These are phyloP conservation scores for Globisporangium paddicum DNA, from an alignment of 352 stramenopile genomes.

Conservation along the genomic window DNA sequence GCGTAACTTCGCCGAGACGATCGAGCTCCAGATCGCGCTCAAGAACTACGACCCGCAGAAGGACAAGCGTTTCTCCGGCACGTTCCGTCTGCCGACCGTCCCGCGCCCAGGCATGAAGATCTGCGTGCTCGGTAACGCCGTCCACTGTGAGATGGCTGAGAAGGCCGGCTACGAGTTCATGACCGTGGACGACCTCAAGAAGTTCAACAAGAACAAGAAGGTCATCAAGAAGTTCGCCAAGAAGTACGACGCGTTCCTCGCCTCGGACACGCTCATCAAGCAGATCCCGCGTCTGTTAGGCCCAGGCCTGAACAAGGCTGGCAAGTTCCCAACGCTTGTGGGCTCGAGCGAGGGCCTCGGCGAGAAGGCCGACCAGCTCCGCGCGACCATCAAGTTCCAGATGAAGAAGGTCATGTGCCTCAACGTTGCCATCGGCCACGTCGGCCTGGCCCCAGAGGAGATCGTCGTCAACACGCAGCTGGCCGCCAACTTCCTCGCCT, in stretches of 20 bases:
- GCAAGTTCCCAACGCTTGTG: slow-evolving; percentile 99
- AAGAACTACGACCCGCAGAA: slow-evolving; percentile 99
- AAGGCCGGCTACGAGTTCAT: slow-evolving; percentile 98
- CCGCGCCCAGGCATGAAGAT: slow-evolving; percentile 95
- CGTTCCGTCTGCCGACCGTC: slow-evolving; percentile 97
- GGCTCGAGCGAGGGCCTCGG: slow-evolving; percentile 93
- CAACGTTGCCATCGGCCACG: slow-evolving; percentile 98
- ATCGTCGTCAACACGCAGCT: slow-evolving; percentile 98
- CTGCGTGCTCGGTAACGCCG: slow-evolving; percentile 98
- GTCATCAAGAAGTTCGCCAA: slow-evolving; percentile 99
- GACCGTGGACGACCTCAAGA: slow-evolving; percentile 99
- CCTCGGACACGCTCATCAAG: slow-evolving; percentile 99
- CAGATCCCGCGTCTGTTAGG: slow-evolving; percentile 99
- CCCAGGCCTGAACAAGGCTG: slow-evolving; percentile 97
- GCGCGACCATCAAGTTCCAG: slow-evolving; percentile 99
- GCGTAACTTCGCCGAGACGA: slow-evolving; percentile 99
- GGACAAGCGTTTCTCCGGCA: slow-evolving; percentile 99
- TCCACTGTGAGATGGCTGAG: slow-evolving; percentile 98
- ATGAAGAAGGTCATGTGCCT: slow-evolving; percentile 99
- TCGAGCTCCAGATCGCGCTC: slow-evolving; percentile 98
- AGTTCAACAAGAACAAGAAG: slow-evolving; percentile 99
- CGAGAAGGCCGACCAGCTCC: slow-evolving; percentile 97
- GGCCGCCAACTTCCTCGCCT: slow-evolving; percentile 98
- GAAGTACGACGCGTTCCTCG: slow-evolving; percentile 99
- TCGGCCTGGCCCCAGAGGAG: slow-evolving; percentile 92